These are phyloP conservation scores for Cnidoscolus chayamansa DNA, from an alignment of 441 rosid species.

Conservation along the genomic window DNA sequence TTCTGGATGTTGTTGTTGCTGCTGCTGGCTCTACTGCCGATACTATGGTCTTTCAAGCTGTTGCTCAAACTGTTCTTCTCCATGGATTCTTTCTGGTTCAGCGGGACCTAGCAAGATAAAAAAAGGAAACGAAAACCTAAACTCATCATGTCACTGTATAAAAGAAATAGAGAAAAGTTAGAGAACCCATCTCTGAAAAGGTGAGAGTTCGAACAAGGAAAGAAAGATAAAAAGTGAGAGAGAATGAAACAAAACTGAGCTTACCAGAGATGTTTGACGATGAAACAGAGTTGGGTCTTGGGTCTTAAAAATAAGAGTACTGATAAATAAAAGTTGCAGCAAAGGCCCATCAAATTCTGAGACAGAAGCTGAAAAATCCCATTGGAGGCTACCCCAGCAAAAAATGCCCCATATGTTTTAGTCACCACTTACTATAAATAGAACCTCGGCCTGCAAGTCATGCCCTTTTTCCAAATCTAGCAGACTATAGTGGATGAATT, in stretches of 20 bases:
- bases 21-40: conserved; percentile 29
- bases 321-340: conserved; percentile 19
- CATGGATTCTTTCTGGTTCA: conserved; percentile 33
- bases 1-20: conserved; percentile 7
- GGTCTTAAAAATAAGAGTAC: conserved; percentile 11
- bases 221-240: not conserved
- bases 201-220: not conserved
- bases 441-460: conserved; percentile 32
- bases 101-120: conserved; percentile 29
- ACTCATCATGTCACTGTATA: not conserved
- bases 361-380: conserved; percentile 29
- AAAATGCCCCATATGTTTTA: conserved; percentile 24
- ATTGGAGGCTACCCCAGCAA: conserved; percentile 29
- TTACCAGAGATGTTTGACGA: conserved; percentile 10
- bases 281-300: conserved; percentile 17
- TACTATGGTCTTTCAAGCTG: conserved; percentile 43
- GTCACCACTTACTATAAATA: conserved; percentile 32
- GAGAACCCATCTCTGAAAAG: conserved; percentile 15
- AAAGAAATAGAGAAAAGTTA: not conserved
- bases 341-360: conserved; percentile 30
- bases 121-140: conserved; percentile 14
- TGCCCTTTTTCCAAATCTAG: conserved; percentile 31
- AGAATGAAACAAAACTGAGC: conserved; percentile 20
- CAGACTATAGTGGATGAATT: conserved; percentile 15
- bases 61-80: conserved; percentile 56